Base-by-base conservation (phyloP, 768 basidiomycete species). In the Podaxis mareebaensis region DNA sequence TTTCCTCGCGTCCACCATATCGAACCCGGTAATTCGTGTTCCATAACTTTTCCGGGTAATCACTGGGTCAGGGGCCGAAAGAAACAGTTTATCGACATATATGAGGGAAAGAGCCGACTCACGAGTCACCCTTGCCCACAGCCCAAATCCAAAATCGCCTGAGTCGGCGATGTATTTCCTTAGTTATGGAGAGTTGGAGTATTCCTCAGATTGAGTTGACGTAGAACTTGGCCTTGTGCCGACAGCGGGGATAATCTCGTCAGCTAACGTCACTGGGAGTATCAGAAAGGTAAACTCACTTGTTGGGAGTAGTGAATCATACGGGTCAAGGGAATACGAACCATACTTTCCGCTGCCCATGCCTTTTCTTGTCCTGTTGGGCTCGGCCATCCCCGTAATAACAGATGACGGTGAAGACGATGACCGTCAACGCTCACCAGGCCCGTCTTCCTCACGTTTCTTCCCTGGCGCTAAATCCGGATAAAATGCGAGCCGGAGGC, bases 141-240 rank as follows among this genome's bases (percentile, higher is more conserved):
- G 1, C 91, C 91, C 6, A 93, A 74, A 67, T 92, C 91, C 12
- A 93, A 81, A 38, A 90, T 85, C 39, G 79, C 74, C 33, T 10
- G 33, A 0, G 71, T 68, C 1, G 90, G 87, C 0, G 80, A 78
- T 12, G 70, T 70, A 49, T 78, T 77, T 30, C 78, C 71, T 67
- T 82, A 82, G 67, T 81, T 72, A 65, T 83, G 78, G 67, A 92
- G 91, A 0, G 83, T 83, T 0, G 90, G 90, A 0, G 82, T 81
- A 13, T 75, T 77, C 2, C 76, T 77, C 4, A 77, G 75, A 58
- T 80, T 83, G n/a, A 92, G 76, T 24, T 81, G 82, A n/a, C 75
- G 79, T 22, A 90, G 69, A 12, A 92, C 68, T 11, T 77, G 68
- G 39, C 84, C 79, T 2, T 80, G 58, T 84, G 82, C 42, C 77